Base-by-base conservation (phyloP, 2,329 filamentous ascomycete genomes). In the Microcera coccophila region DNA sequence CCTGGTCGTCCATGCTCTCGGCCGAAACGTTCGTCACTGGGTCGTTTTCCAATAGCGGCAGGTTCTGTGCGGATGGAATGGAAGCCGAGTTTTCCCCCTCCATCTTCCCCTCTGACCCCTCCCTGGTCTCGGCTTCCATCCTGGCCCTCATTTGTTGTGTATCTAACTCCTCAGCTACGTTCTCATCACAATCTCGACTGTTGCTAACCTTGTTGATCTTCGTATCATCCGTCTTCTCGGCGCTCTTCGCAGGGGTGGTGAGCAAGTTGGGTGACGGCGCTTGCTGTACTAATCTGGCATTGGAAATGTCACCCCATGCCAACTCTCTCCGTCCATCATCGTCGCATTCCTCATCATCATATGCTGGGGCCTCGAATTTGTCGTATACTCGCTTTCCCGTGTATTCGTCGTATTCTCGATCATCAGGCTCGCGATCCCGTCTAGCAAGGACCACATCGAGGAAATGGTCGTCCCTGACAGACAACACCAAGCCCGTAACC, bases 341-440 rank as follows among this genome's bases (percentile, higher is more conserved):
- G 11, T 79, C 75, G 26, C 72, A 72, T 1, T 72, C 72, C 1
- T 77, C 76, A 2, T 77, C 76, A 0, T 82, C 80, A 10, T 80
- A 78, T 10, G 78, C 78, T 1, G 84, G 84, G 53, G 82, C 81
- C 55, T 94, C 88, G 51, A 94, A 93, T 44, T 82, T 86, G 48
- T 77, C 81, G 54, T 91, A 95, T 9, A 88, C 65, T 9, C 88
- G 76, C 48, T 85, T 73, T 1, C 88, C 89, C 0, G 85, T 83
- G 29, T 76, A 66, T 10, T 81, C 74, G 53, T 91, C 82, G 50
- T 81, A 82, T 15, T 67, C 62, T 55, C 78, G 83, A 49, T 81
- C 70, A 40, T 74, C 77, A 4, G 74, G 64, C 11, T 75, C 65
- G 36, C 84, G 70, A 58, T 94, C 86, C 20, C 86, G 78, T 48